Conservation (phyloP, 345 rosid genomes). For the Rhizophora mangle region DNA sequence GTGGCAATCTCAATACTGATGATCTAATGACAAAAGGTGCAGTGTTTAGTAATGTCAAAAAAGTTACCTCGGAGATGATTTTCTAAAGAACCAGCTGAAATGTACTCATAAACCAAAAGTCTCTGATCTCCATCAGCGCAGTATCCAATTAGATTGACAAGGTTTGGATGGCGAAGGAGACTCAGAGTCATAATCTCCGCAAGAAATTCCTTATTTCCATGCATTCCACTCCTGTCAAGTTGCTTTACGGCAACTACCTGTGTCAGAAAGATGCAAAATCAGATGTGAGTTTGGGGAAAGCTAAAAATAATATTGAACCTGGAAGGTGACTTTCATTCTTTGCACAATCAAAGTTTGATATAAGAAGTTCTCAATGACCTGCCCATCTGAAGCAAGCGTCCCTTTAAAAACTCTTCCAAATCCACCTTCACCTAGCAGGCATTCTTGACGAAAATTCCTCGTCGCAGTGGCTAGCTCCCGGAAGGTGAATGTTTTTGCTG, state of each 20-base stretch:
- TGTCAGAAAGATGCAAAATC: neutral
- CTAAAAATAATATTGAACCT: neutral
- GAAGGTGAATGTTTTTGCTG: constrained; percentile 23
- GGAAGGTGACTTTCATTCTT: neutral
- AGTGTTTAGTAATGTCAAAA: neutral
- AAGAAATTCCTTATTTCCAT: constrained; percentile 57
- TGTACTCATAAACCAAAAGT: constrained; percentile 53
- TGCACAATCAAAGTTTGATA: no score
- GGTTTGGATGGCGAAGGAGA: constrained; percentile 49
- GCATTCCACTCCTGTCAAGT: constrained; percentile 62
- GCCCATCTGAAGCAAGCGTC: constrained; percentile 49
- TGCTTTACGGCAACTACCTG: constrained; percentile 71
- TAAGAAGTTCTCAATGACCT: constrained; percentile 35
- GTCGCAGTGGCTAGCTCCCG: constrained; percentile 77
- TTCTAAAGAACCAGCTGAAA: constrained; percentile 49
- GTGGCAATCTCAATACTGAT: no score
- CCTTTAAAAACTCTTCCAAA: constrained; percentile 78
- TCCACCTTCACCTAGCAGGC: constrained; percentile 75
- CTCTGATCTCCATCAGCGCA: constrained; percentile 78
- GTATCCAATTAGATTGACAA: constrained; percentile 59
- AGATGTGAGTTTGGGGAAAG: neutral
- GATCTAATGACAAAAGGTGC: neutral
- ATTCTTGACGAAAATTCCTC: constrained; percentile 67
- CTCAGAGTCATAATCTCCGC: constrained; percentile 45
- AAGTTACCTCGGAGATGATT: constrained; percentile 52